Evolutionary conservation across 257 asterid genomes (phyloP), one percentile per base, ranked within the genome.

Genomic region (Nicotiana attenuata): DNA sequence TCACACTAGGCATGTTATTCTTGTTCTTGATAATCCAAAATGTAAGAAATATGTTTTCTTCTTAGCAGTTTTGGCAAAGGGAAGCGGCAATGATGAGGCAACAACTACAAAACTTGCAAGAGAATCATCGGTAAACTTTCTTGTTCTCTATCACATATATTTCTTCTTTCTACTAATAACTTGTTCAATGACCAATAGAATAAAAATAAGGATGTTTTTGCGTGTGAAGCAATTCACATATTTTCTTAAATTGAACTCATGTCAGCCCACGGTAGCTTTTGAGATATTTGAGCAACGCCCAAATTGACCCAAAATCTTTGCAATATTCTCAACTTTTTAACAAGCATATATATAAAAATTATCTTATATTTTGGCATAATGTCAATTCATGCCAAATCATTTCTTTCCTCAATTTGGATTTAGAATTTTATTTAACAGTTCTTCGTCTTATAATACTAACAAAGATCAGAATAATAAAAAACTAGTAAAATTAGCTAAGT

Each of bases 61-160:
- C 64, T 83, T 75, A 17, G 59, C 92, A 92, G 97, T 89, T 89
- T 83, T 92, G 97, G 97, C 92, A 91, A 83, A 85, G 85, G 82
- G 97, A 92, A 88, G 96, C 88, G 6, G 91, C 86, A 77, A 82
- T 83, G 88, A 82, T 92, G 85, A 83, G 88, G 83, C 93, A 90
- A 83, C 93, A 91, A 87, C 82, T 92, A 71, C 92, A 91, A 73
- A 87, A 83, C 85, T 86, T 92, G 90, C 96, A 91, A 86, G 90
- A 89, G 84, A 90, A 81, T 81, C 90, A 92, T 77, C 82, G 96
- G 97, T 92, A 88, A 76, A 31, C 24, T 45, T 65, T 83, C 76
- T 69, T 41, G 10, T 59, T 53, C 71, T 28, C 45, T 14, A 26
- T 47, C 50, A 73, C 20, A 24, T 73, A 14, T 47, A 45, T 47